Base-by-base conservation (phyloP, 176 grass and related monocot species). In the Aegilops bicornis region DNA sequence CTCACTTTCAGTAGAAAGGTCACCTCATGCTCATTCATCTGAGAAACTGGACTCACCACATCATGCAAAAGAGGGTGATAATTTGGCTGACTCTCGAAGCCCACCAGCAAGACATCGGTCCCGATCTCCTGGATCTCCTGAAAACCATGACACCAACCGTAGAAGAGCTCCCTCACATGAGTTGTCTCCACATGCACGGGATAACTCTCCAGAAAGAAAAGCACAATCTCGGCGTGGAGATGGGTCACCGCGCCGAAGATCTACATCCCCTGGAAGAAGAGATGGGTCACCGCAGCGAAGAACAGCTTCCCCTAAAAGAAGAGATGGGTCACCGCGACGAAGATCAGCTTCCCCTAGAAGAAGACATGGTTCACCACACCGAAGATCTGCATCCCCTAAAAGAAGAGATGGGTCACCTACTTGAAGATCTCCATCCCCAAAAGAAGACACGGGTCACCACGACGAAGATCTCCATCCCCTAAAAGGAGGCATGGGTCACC, bases 141-240 rank as follows among this genome's bases (percentile, higher is more conserved):
- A 93, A 87, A 95, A 91, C 20, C 73, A 7, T 88, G 78, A 81
- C 58, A 16, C 50, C 3, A 81, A 81, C 35, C 77, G 47, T 62
- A 91, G 92, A 84, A 91, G 69, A 85, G 72, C 81, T 87, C 80
- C 89, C 60, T 82, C 89, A 36, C 83, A 43, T 60, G 94, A 95
- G 61, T 79, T 78, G 37, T 86, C 84, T 77, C 91, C 87, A 10
- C 91, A 85, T 88, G 72, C 14, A 27, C 86, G 3, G 14, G 63
- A 31, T n/a, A 69, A 56, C 17, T 88, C 86, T 91, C 52, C 59
- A 63, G 86, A 72, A 82, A 85, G 48, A 64, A 88, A 88, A 82
- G 79, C 40, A 47, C 71, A 59, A 16, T 77, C 83, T 78, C 78
- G 64, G 36, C 87, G 77, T 83, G 82, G 52, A 85, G 91, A 90